Base-by-base conservation (phyloP, 176 grass and related monocot species). In the Tillandsia fasciculata region DNA sequence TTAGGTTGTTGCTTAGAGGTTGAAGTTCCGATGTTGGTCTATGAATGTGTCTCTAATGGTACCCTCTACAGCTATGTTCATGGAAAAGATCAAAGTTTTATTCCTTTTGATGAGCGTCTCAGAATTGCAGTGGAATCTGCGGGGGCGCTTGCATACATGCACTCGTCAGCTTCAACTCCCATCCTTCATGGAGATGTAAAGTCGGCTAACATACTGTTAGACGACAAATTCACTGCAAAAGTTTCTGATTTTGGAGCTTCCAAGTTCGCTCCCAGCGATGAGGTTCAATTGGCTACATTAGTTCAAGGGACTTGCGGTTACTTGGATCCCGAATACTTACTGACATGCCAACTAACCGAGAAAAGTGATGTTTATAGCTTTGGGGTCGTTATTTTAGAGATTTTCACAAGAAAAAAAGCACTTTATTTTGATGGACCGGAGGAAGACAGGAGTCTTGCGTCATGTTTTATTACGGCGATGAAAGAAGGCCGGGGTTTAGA, bases 301-400 rank as follows among this genome's bases (percentile, higher is more conserved):
- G 23, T 70, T 0, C 68, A 70, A 53, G 68, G 68, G 26, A 70
- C 68, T 14, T 53, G 20, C 53, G 68, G 68, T 7, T 70, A 70
- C n/a, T 70, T 70, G 68, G 68, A 70, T 53, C 68, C 68, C 6
- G 50, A 70, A 9, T 70, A 70, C n/a, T 70, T 51, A 23, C 2
- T 12, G 6, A 28, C 68, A 15, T 11, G 68, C 13, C 20, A 70
- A 26, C 17, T 70, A 53, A 70, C 68, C 3, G 68, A 70, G 11
- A 70, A 70, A 20, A 70, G 68, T 14, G 68, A 70, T 54, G 68
- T 70, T 12, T 70, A 70, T 26, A 70, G 68, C 22, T 54, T 70
- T 14, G 68, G 68, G 12, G 49, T 70, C n/a, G 22, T 70, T 70
- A 49, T 70, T 24, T 10, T 70, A 49, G 68, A 70, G 49, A 49